Base-by-base conservation (phyloP, 768 basidiomycete species). In the Galerina marginata region DNA sequence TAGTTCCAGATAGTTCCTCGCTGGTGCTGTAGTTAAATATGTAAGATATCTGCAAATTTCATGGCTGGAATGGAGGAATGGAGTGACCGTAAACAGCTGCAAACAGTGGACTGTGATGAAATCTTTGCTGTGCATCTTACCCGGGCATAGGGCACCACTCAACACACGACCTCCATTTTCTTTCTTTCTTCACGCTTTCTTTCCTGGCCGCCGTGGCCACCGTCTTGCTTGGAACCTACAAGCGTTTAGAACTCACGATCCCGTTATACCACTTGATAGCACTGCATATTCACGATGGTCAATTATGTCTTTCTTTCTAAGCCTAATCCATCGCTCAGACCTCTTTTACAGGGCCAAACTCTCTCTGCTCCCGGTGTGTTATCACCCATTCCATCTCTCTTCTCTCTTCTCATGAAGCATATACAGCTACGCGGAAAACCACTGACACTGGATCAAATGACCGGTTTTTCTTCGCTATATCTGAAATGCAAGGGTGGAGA, bases 401-500 rank as follows among this genome's bases (percentile, higher is more conserved):
- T 33, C 38, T 29, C 38, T 29, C 36, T 16, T 61, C 50, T 71
- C 60, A 64, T 55, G 52, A 48, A 44, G 46, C 6, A 20, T 46
- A 45, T 62, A 65, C 67, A 95, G 94, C 87, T 20, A 95, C 91
- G 54, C 84, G 86, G 65, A 99, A 98, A 83, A 84, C 82, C 71
- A 89, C 93, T 4, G 83, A 88, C 66, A 74, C 81, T 20, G 95
- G 92, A 44, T 81, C 79, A 63, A 88, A 93, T 85, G 82, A 79
- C 61, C 84, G 85, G 58, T 88, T 85, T 74, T 68, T 82, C 47
- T 98, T 88, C 75, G 90, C 85, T 6, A 83, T 97, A 44, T 89
- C 92, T 47, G 96, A 98, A 77, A 99, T 99, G 96, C 97, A 99
- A 76, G 97, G 97, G 69, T 99, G 97, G 97, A 84, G 97, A 76